A percentile compares a stretch with the other conserved stretches of the same genome.
Conservation (phyloP, 192 early-diverging fungal genomes). For the Ambispora gerdemannii region DNA sequence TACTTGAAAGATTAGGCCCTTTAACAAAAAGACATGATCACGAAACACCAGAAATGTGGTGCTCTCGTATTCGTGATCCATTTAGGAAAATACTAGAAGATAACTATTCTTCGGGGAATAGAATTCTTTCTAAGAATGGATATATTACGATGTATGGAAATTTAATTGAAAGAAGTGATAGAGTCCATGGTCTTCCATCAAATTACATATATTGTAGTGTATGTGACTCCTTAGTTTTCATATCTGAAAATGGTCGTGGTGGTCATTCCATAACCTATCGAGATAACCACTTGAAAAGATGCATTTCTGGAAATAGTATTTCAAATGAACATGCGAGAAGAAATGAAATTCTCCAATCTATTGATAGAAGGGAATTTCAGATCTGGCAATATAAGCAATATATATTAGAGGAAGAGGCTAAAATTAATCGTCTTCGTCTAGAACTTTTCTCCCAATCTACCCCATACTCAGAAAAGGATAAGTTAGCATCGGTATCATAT, state of each 20-base stretch:
- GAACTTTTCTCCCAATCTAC: conserved; percentile 16
- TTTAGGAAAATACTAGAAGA: too few relatives aligned
- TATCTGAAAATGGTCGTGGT: too few relatives aligned
- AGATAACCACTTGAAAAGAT: not conserved
- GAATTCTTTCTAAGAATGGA: too few relatives aligned
- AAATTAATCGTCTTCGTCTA: conserved; percentile 13
- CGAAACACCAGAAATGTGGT: too few relatives aligned
- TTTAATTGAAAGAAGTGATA: too few relatives aligned
- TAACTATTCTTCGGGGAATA: too few relatives aligned
- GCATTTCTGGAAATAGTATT: conserved; percentile 14
- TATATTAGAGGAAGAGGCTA: not conserved
- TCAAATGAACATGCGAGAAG: conserved; percentile 16
- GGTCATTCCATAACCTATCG: too few relatives aligned
- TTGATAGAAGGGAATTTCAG: not conserved
- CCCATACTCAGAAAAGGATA: conserved; percentile 19
- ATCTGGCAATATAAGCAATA: conserved; percentile 6
- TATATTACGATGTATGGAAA: too few relatives aligned
- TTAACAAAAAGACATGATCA: too few relatives aligned
- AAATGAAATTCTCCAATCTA: conserved; percentile 18
- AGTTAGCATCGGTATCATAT: not conserved
- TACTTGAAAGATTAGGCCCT: not conserved
- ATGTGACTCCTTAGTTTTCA: conserved; percentile 5
- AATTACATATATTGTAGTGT: too few relatives aligned
- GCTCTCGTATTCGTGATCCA: too few relatives aligned
- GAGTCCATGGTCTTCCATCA: too few relatives aligned